Evolutionary conservation across 1,139 yeast genomes (phyloP), one percentile per base, ranked within the genome.

Genomic region (Magnusiomyces fungicola): DNA sequence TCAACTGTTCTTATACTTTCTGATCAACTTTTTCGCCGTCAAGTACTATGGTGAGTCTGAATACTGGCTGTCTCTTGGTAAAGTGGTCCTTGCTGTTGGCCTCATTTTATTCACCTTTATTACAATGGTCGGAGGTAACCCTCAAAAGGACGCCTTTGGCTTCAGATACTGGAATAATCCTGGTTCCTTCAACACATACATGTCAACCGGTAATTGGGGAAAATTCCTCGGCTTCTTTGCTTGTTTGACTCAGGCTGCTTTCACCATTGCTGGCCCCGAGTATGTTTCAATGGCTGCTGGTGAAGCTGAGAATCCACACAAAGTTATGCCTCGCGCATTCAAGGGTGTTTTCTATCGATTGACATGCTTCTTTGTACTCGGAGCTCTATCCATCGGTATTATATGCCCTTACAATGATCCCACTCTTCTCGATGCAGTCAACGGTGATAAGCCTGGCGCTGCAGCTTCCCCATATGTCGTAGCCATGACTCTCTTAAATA

Each of bases 101-200:
- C 72, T 87, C 43, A 78, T 86, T 56, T 59, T 81, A 32, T 86
- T 84, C 68, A 83, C 92, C 0, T 79, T 86, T 55, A 62, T 86
- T 53, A 80, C 89, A 14, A 86, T 86, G 95, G 77, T 83, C 50
- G 96, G 96, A 21, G 95, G 94, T 19, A 85, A 85, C 63, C 69
- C 82, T 75, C 46, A 80, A 81, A 37, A 90, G 78, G 42, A 83
- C 78, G 58, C 80, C 80, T 40, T 70, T 29, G 70, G 75, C 43
- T 94, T 94, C 45, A 69, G 80, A 52, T 83, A 81, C 63, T 83
- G 90, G 86, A 60, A 61, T 4, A 64, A 74, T 40, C 79, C 79
- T 2, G 75, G 76, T 27, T 72, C 81, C 0, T 77, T 84, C 59
- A 80, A 79, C 36, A 76, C 74, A 55, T 78, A 74, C 58, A 67